Base-by-base conservation (phyloP, 139 green algal species). In the Chlorella vulgaris region DNA sequence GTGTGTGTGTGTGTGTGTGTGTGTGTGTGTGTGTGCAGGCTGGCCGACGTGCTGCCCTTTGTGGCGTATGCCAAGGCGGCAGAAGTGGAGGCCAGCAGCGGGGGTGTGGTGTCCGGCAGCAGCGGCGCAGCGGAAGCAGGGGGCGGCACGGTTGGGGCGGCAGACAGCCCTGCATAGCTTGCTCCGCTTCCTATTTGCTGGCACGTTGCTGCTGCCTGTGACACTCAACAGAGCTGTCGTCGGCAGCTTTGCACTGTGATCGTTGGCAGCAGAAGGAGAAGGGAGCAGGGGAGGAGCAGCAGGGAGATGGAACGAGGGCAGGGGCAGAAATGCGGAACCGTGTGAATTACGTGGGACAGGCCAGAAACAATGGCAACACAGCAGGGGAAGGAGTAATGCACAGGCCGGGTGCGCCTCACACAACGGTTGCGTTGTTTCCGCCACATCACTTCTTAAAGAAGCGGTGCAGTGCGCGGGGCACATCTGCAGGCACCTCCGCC, bases 391-490 rank as follows among this genome's bases (percentile, higher is more conserved):
- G n/a, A n/a, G n/a, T n/a, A n/a, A n/a, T n/a, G n/a, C n/a, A n/a
- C n/a, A n/a, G n/a, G n/a, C 65, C 28, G 24, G 24, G 38, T 35
- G 53, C 58, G 29, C 39, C 73, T 61, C 7, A 74, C 53, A 21
- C 55, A 94, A 74, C 85, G 94, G 90, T 10, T 38, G 66, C 18
- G n/a, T n/a, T n/a, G n/a, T n/a, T 7, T 22, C n/a, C 10, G n/a
- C 26, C 79, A 3, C n/a, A 60, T 53, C 7, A 66, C 35, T 82
- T 79, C 28, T 90, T 90, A 83, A 92, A 94, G 53, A 96, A 93
- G 1, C 92, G 73, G 24, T 92, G 86, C 71, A 96, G 80, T 1
- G 92, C 90, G 7, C 82, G 53, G 0, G 92, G 92, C 53, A 93
- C 92, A 28, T 69, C 76, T 35, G 87, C 87, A 0, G 88, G 88